phyloP scores from a whole-genome alignment of 345 rosid species.

The Excoecaria agallocha region DNA sequence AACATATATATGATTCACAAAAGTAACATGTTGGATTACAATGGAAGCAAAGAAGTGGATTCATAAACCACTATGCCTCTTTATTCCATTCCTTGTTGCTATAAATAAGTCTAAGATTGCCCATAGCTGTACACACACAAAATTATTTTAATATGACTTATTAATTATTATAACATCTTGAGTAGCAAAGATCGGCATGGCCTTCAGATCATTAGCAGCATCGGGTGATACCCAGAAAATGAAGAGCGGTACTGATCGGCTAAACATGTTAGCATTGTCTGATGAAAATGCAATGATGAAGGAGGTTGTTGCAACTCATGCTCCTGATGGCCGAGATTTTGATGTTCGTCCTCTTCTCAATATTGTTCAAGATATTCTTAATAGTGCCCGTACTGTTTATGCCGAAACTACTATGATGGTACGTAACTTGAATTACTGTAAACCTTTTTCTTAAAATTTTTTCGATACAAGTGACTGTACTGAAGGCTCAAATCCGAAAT shows the following conservation, averaged over 20 bases:
- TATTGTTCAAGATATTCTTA: slow-evolving; percentile 62
- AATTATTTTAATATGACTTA: too few species aligned
- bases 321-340: slow-evolving; percentile 64
- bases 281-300: slow-evolving; percentile 67
- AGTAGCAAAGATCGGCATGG: background rate
- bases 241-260: slow-evolving; percentile 38
- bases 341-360: slow-evolving; percentile 58
- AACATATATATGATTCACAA: background rate
- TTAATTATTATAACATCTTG: too few species aligned
- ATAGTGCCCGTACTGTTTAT: background rate
- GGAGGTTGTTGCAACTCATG: slow-evolving; percentile 51
- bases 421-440: background rate
- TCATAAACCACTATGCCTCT: background rate
- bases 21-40: background rate
- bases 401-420: slow-evolving; percentile 2
- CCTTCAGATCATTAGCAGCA: background rate
- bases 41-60: slow-evolving; percentile 3
- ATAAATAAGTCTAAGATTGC: slow-evolving; percentile 29
- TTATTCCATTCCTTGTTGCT: slow-evolving; percentile 11
- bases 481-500: too few species aligned
- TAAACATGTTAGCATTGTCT: slow-evolving; percentile 45
- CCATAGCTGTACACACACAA: background rate
- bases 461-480: background rate
- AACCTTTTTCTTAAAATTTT: background rate
- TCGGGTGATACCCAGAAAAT: slow-evolving; percentile 11